These are phyloP conservation scores for Oryza nivara DNA, from an alignment of 176 grass and related monocot species.

Conservation along the genomic window DNA sequence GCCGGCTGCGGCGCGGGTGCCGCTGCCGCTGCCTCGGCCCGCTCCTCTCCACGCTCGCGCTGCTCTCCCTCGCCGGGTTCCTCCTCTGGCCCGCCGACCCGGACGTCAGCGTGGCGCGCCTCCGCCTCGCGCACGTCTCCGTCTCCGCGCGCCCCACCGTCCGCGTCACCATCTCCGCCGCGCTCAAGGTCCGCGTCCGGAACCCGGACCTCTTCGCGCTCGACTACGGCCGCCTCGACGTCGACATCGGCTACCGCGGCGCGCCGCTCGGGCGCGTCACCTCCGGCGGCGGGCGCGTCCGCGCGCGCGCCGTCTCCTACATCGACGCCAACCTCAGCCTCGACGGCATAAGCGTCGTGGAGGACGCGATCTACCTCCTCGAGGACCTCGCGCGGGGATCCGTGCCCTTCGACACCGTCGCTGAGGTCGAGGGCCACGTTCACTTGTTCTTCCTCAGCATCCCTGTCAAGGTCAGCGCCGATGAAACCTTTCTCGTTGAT, in stretches of 20 bases:
- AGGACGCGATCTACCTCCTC: conserved; percentile 76
- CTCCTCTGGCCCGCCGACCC: conserved; percentile 75
- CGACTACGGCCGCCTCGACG: conserved; percentile 58
- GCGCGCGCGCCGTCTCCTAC: conserved; percentile 64
- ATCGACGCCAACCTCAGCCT: conserved; percentile 67
- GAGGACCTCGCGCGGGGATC: conserved; percentile 70
- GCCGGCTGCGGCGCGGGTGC: conserved; percentile 42
- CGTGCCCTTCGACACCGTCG: conserved; percentile 72
- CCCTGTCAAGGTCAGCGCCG: conserved; percentile 64
- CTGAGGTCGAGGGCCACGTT: conserved; percentile 65
- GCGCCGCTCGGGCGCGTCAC: conserved; percentile 47
- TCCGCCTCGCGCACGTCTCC: conserved; percentile 60
- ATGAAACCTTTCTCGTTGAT: conserved; percentile 16
- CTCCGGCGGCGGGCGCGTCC: conserved; percentile 54
- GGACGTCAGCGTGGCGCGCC: conserved; percentile 55
- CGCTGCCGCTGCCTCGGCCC: conserved; percentile 36
- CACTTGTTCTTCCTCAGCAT: conserved; percentile 64
- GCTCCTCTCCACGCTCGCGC: conserved; percentile 22
- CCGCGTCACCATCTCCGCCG: conserved; percentile 51
- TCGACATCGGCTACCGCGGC: conserved; percentile 66
- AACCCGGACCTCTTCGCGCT: conserved; percentile 78
- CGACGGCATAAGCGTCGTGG: conserved; percentile 60
- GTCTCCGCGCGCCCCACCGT: conserved; percentile 57
- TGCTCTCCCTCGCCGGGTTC: conserved; percentile 45
- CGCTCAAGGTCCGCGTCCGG: conserved; percentile 55